These are phyloP conservation scores for Euphorbia corollata DNA, from an alignment of 441 rosid genomes.

Conservation along the genomic window DNA sequence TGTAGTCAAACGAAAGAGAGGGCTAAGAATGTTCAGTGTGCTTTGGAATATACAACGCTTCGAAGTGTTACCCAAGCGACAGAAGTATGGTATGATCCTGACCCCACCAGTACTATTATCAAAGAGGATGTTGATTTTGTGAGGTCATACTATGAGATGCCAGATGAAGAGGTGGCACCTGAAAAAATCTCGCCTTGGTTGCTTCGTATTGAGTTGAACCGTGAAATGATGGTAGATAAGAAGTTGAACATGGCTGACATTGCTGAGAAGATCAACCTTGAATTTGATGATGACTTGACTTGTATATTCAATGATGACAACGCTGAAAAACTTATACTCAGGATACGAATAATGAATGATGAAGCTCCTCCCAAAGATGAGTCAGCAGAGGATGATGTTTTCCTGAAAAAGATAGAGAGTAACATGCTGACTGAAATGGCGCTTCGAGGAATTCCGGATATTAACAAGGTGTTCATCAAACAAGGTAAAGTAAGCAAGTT, in stretches of 20 bases:
- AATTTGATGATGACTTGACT: conserved; percentile 90
- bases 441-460: conserved; percentile 94
- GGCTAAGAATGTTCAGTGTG: conserved; percentile 96
- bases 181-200: conserved; percentile 97
- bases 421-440: conserved; percentile 99
- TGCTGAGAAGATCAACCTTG: conserved; percentile 92
- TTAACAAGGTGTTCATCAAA: conserved; percentile 91
- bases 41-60: conserved; percentile 92
- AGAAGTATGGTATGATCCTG: conserved; percentile 99
- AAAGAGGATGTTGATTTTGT: conserved; percentile 92
- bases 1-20: conserved; percentile 76
- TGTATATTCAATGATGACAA: conserved; percentile 98
- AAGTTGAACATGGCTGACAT: conserved; percentile 95
- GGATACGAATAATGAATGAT: conserved; percentile 95
- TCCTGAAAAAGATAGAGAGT: conserved; percentile 93
- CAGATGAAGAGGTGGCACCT: conserved; percentile 90
- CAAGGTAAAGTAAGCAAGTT: conserved; percentile 68
- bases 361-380: conserved; percentile 94
- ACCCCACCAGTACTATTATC: conserved; percentile 83
- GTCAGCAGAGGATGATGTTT: conserved; percentile 98
- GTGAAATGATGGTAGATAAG: conserved; percentile 99
- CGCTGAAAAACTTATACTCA: conserved; percentile 85
- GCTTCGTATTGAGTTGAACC: conserved; percentile 92
- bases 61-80: conserved; percentile 96
- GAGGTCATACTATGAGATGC: conserved; percentile 94